Conservation (phyloP, 345 rosid species). For the Camelina laxa region DNA sequence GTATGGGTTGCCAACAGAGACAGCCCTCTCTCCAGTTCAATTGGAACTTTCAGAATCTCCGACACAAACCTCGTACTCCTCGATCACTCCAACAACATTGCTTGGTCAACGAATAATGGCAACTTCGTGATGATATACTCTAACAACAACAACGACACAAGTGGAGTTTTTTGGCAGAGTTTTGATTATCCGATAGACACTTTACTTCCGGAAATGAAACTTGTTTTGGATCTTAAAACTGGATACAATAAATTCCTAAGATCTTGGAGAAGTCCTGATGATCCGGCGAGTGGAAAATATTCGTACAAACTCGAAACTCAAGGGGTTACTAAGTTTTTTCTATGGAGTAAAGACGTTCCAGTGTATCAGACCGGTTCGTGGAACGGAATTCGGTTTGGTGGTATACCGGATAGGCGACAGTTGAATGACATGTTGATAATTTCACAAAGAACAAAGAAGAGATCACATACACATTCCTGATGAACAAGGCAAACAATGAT, state of each 20-base stretch:
- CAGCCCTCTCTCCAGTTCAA: constrained; percentile 53
- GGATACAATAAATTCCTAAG: constrained; percentile 52
- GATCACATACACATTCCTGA: too few relatives aligned
- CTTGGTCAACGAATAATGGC: constrained; percentile 72
- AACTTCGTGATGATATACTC: constrained; percentile 63
- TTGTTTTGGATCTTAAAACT: constrained; percentile 63
- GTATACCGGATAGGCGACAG: constrained; percentile 69
- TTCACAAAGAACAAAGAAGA: constrained; percentile 47
- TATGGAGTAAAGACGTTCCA: constrained; percentile 35
- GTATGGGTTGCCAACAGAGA: constrained; percentile 84
- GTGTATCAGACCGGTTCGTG: constrained; percentile 59
- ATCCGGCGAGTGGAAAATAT: constrained; percentile 61
- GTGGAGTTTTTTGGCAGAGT: constrained; percentile 62
- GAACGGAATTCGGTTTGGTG: constrained; percentile 65
- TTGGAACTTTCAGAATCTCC: constrained; percentile 51
- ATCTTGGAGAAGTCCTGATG: constrained; percentile 58
- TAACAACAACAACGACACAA: neutral
- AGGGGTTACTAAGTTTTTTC: constrained; percentile 64
- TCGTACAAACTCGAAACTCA: constrained; percentile 56
- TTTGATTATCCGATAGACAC: constrained; percentile 77
- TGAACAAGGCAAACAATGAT: constrained; percentile 17
- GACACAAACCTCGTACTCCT: constrained; percentile 48
- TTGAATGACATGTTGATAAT: constrained; percentile 37
- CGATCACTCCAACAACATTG: constrained; percentile 29
- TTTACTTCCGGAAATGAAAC: constrained; percentile 67